Evolutionary conservation across 2,329 filamentous ascomycete species (phyloP).

Genomic region (Alternaria conjuncta): DNA sequence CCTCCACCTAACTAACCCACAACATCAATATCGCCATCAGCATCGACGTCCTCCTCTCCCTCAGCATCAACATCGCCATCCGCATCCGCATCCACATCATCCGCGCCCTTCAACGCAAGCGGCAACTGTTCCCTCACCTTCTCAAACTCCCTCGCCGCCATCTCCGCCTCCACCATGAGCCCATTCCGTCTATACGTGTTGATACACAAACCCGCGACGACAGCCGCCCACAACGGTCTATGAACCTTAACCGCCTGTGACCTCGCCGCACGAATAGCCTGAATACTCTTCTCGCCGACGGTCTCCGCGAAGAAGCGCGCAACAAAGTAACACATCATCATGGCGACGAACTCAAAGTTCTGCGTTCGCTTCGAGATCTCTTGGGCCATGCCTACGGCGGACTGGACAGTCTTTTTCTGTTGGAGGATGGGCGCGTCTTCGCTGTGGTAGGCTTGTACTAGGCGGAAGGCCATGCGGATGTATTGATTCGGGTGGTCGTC

Average conservation of each 20-base stretch:
- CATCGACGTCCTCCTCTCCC: not conserved
- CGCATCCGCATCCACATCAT: constrained; percentile 23
- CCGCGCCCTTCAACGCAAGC: constrained; percentile 23
- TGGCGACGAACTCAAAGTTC: constrained; percentile 81
- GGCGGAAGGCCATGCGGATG: constrained; percentile 77
- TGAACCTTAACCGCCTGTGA: constrained; percentile 31
- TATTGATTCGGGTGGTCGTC: constrained; percentile 73
- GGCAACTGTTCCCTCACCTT: constrained; percentile 33
- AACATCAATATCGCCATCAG: not conserved
- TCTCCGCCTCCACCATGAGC: constrained; percentile 31
- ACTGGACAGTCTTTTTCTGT: constrained; percentile 78
- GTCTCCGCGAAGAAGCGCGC: constrained; percentile 81
- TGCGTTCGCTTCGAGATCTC: constrained; percentile 70
- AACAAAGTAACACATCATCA: constrained; percentile 86
- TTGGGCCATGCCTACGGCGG: constrained; percentile 60
- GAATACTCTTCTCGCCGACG: constrained; percentile 67
- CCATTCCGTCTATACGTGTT: constrained; percentile 38
- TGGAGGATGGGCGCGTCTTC: constrained; percentile 71
- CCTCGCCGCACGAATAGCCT: constrained; percentile 50
- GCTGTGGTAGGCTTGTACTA: constrained; percentile 72
- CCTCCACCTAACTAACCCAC: not conserved
- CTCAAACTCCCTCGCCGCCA: constrained; percentile 28
- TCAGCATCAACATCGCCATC: constrained; percentile 29
- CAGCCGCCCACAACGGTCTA: constrained; percentile 39
- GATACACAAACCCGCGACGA: constrained; percentile 40